Percentiles rank a stretch among this genome's conserved stretches.
Conservation (phyloP, 371 early-diverging fungal species). For the Apophysomyces variabilis region DNA sequence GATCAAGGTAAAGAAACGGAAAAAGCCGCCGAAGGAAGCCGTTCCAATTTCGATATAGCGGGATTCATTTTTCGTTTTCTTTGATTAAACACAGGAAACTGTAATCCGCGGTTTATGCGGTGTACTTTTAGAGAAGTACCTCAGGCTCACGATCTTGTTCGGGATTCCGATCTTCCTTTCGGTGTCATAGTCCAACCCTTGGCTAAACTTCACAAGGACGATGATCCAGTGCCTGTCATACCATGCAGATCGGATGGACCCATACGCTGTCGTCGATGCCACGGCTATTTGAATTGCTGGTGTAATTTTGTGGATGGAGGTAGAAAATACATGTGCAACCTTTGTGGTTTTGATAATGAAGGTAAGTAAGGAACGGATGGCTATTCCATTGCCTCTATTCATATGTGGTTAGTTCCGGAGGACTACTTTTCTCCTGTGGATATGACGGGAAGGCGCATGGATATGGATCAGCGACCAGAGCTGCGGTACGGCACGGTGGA, state of each 20-base stretch:
- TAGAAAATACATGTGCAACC: slow-evolving; percentile 88
- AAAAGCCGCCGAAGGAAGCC: no score
- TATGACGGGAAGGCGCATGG: slow-evolving; percentile 87
- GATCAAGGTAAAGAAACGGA: slow-evolving; percentile 74
- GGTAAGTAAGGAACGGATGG: slow-evolving; percentile 37
- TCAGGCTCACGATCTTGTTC: slow-evolving; percentile 74
- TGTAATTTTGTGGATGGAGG: slow-evolving; percentile 90
- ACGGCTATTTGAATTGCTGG: slow-evolving; percentile 92
- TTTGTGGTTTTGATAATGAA: slow-evolving; percentile 88
- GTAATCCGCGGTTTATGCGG: slow-evolving; percentile 93
- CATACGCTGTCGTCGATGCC: slow-evolving; percentile 89
- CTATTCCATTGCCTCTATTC: neutral
- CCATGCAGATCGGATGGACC: slow-evolving; percentile 70
- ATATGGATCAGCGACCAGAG: slow-evolving; percentile 89
- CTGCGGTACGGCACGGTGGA: slow-evolving; percentile 88
- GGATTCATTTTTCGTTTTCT: neutral
- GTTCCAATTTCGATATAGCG: no score
- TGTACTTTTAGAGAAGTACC: slow-evolving; percentile 87
- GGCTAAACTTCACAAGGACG: slow-evolving; percentile 75
- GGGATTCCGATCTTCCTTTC: slow-evolving; percentile 80
- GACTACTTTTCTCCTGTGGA: slow-evolving; percentile 94
- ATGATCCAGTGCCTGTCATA: slow-evolving; percentile 50
- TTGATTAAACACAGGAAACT: slow-evolving; percentile 65
- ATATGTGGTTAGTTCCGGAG: slow-evolving; percentile 60
- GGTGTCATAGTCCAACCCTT: slow-evolving; percentile 93